Evolutionary conservation across 495 filamentous ascomycete genomes (phyloP).

Genomic region (Letharia columbiana): DNA sequence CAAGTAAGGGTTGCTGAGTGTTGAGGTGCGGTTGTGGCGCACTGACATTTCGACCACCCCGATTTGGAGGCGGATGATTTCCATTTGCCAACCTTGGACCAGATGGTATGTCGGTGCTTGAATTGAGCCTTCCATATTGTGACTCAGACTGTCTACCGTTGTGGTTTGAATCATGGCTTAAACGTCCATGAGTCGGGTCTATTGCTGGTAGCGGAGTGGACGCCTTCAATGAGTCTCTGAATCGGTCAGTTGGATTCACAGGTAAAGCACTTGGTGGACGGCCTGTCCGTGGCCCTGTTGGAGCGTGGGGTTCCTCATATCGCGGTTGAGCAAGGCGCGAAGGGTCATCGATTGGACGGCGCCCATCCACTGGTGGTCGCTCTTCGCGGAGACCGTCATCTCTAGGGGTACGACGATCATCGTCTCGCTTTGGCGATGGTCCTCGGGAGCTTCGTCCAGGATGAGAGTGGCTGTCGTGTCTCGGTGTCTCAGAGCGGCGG

Average conservation of each 20-base stretch:
- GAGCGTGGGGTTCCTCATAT: slow-evolving; percentile 22
- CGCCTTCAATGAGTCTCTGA: slow-evolving; percentile 22
- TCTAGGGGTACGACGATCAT: slow-evolving; percentile 21
- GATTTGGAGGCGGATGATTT: slow-evolving; percentile 16
- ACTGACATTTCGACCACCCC: slow-evolving; percentile 23
- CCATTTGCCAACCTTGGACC: slow-evolving; percentile 26
- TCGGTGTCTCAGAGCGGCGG: slow-evolving; percentile 18
- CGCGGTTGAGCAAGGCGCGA: slow-evolving; percentile 9
- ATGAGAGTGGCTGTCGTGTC: slow-evolving; percentile 16
- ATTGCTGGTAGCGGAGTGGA: slow-evolving; percentile 8
- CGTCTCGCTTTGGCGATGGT: slow-evolving; percentile 21
- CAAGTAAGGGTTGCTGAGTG: slow-evolving; percentile 12
- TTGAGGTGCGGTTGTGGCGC: slow-evolving; percentile 20
- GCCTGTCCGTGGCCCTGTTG: slow-evolving; percentile 24
- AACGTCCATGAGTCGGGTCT: slow-evolving; percentile 24
- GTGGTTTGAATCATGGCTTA: slow-evolving; percentile 22
- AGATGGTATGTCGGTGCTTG: slow-evolving; percentile 23
- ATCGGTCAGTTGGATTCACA: slow-evolving; percentile 18
- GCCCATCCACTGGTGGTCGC: slow-evolving; percentile 14
- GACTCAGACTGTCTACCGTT: slow-evolving; percentile 22
- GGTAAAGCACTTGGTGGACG: slow-evolving; percentile 15
- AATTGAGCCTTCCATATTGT: slow-evolving; percentile 26
- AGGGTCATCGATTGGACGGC: slow-evolving; percentile 18
- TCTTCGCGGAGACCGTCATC: slow-evolving; percentile 21
- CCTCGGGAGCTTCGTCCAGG: slow-evolving; percentile 20